phyloP scores from a whole-genome alignment of 164 flowering plant genomes.

The Magnolia changhungtana region DNA sequence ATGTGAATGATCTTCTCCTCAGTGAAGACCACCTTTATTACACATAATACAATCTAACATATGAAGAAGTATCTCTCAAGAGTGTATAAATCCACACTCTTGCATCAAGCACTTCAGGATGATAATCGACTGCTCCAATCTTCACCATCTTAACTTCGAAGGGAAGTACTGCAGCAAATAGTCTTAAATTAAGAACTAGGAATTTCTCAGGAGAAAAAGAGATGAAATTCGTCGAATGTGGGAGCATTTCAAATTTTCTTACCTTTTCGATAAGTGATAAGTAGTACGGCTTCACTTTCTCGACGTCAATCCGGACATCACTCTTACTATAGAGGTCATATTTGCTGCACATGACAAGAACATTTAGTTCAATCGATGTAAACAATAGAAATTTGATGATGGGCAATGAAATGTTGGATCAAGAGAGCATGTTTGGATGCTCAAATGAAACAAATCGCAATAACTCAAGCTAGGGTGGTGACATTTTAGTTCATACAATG shows the following conservation, averaged over 20 bases:
- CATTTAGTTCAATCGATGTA: too few relatives aligned
- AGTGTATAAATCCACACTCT: background rate
- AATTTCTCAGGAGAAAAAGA: background rate
- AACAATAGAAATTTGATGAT: too few relatives aligned
- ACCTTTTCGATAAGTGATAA: slow-evolving; percentile 42
- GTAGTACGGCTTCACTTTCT: slow-evolving; percentile 42
- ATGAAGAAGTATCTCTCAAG: background rate
- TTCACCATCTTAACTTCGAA: slow-evolving; percentile 33
- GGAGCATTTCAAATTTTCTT: background rate
- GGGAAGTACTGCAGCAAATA: slow-evolving; percentile 34
- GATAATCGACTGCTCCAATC: background rate
- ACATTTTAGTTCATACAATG: too few relatives aligned
- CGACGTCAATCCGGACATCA: slow-evolving; percentile 32
- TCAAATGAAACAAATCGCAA: too few relatives aligned
- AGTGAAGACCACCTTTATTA: background rate
- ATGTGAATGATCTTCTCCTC: background rate
- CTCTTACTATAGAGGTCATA: slow-evolving; percentile 49
- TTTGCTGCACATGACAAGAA: slow-evolving; percentile 24
- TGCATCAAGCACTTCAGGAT: background rate
- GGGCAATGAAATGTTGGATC: too few relatives aligned
- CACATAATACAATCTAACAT: too few relatives aligned
- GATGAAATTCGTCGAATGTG: background rate
- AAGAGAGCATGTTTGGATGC: too few relatives aligned
- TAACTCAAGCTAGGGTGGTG: too few relatives aligned
- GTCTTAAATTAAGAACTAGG: background rate